Conservation (phyloP, 495 filamentous ascomycete genomes). For the Xylaria cubensis region DNA sequence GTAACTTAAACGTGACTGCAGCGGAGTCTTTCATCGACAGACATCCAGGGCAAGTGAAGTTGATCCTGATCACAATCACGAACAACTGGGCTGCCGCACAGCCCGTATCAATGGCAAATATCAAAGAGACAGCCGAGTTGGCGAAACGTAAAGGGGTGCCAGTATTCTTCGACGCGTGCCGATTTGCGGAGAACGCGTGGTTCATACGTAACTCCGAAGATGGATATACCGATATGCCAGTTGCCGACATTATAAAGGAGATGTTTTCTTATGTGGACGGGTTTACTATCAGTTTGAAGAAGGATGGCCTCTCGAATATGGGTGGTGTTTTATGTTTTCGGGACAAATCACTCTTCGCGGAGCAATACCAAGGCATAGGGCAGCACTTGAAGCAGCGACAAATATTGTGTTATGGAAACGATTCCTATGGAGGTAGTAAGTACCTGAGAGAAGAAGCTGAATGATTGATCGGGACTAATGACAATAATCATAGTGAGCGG, state of each 20-base stretch:
- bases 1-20: constrained; percentile 14
- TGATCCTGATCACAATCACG: constrained; percentile 26
- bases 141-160: constrained; percentile 18
- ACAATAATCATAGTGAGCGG: constrained; percentile 14
- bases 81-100: constrained; percentile 28
- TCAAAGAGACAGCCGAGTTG: constrained; percentile 7
- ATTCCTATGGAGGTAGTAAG: constrained; percentile 28
- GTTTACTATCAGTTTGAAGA: constrained; percentile 25
- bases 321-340: constrained; percentile 25
- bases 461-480: background rate
- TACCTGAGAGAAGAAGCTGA: background rate
- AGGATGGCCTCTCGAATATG: constrained; percentile 28
- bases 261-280: constrained; percentile 29
- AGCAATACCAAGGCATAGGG: constrained; percentile 22
- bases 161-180: constrained; percentile 27
- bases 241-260: constrained; percentile 22
- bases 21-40: constrained; percentile 3
- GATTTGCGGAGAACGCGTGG: constrained; percentile 25
- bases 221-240: constrained; percentile 9
- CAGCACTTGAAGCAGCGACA: constrained; percentile 22
- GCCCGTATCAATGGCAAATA: constrained; percentile 27
- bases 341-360: constrained; percentile 11
- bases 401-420: constrained; percentile 27
- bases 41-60: constrained; percentile 8
- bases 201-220: constrained; percentile 15